Conservation (phyloP, 2,329 filamentous ascomycete genomes). For the Aspergillus tubingensis region DNA sequence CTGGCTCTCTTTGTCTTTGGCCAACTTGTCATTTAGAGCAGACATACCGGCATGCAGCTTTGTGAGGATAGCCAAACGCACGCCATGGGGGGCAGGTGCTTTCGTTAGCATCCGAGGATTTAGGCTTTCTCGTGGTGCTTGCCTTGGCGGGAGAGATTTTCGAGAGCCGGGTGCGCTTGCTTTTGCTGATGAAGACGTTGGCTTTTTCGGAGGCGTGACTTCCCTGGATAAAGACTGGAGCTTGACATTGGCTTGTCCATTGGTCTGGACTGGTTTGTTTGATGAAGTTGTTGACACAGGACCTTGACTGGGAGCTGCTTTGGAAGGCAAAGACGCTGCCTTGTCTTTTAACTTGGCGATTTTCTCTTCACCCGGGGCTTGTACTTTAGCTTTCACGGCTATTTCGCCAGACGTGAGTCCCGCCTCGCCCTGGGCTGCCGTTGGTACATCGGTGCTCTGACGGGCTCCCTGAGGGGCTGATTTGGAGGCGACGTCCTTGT, state of each 20-base stretch:
- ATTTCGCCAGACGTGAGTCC: background rate
- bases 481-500: slow-evolving; percentile 36
- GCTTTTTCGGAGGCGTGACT: slow-evolving; percentile 31
- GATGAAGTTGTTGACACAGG: background rate
- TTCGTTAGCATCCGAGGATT: slow-evolving; percentile 49
- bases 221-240: slow-evolving; percentile 27
- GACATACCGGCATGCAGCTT: slow-evolving; percentile 49
- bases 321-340: background rate
- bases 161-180: background rate
- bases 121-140: slow-evolving; percentile 43
- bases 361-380: background rate
- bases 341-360: background rate
- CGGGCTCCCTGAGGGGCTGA: slow-evolving; percentile 20
- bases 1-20: slow-evolving; percentile 32
- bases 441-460: slow-evolving; percentile 9
- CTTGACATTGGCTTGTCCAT: slow-evolving; percentile 16
- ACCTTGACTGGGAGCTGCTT: background rate
- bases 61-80: slow-evolving; percentile 45
- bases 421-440: background rate
- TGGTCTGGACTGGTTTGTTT: slow-evolving; percentile 16
- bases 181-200: slow-evolving; percentile 11
- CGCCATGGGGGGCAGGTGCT: slow-evolving; percentile 45
- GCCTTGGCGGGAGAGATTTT: slow-evolving; percentile 27
- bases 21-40: slow-evolving; percentile 41
- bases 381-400: slow-evolving; percentile 6